Evolutionary conservation across 805 yeast genomes (phyloP).

Genomic region (Pichia pseudocactophila): DNA sequence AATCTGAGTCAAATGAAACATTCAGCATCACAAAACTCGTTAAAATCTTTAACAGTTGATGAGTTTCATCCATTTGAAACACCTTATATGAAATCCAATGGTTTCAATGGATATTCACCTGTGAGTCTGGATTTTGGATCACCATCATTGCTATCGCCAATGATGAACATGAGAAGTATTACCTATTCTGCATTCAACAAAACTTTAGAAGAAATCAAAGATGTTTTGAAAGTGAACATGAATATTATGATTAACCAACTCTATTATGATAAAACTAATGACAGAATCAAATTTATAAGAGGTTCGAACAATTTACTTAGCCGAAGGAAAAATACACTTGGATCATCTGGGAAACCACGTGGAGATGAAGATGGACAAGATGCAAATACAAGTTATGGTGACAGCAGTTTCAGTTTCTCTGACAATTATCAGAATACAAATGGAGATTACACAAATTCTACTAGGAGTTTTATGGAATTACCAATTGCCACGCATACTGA

Average conservation of each 20-base stretch:
- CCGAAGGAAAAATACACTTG: constrained; percentile 8
- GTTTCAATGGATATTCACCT: constrained; percentile 5
- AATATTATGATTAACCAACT: constrained; percentile 17
- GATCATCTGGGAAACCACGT: background rate
- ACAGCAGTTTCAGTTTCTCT: background rate
- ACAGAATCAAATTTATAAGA: constrained; percentile 24
- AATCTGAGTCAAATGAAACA: background rate
- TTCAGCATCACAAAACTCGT: constrained; percentile 8
- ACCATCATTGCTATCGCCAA: constrained; percentile 13
- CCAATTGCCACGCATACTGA: constrained; percentile 10
- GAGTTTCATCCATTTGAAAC: constrained; percentile 4
- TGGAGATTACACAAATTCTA: constrained; percentile 1
- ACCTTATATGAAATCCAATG: constrained; percentile 9
- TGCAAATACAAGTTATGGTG: background rate
- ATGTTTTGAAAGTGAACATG: constrained; percentile 37
- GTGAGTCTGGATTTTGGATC: constrained; percentile 6
- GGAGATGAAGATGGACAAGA: background rate
- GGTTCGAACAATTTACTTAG: constrained; percentile 25
- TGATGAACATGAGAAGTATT: constrained; percentile 4
- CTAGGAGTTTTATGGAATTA: constrained; percentile 5
- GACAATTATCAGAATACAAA: background rate
- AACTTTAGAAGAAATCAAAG: constrained; percentile 37
- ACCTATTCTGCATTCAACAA: constrained; percentile 24
- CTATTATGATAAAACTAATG: constrained; percentile 23
- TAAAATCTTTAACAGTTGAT: background rate